phyloP scores from a whole-genome alignment of 1,284 basidiomycete genomes.

The Boletus semigastroideus region DNA sequence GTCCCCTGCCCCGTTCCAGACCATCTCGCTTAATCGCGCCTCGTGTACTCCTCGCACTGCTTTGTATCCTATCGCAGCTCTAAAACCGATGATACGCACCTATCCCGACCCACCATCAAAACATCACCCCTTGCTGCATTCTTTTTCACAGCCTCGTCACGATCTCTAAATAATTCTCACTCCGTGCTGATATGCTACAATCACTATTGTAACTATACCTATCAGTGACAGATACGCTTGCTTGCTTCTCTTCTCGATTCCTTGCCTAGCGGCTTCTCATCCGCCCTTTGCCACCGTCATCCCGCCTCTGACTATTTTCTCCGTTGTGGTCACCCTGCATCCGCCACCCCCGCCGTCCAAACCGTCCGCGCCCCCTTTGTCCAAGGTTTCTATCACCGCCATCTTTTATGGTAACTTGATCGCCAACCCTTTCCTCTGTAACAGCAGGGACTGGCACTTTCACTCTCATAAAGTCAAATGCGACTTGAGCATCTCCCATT shows the following conservation, averaged over 20 bases:
- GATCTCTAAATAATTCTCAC: background rate
- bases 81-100: conserved; percentile 10
- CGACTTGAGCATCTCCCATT: conserved; percentile 47
- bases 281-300: background rate
- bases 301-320: background rate
- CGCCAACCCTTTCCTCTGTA: background rate
- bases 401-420: background rate
- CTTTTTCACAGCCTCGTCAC: conserved; percentile 11
- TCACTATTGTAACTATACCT: background rate
- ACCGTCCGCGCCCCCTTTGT: background rate
- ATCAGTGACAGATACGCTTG: background rate
- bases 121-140: background rate
- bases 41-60: conserved; percentile 2
- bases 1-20: background rate
- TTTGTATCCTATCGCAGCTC: conserved; percentile 11
- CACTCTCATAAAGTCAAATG: conserved; percentile 69
- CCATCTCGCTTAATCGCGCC: background rate
- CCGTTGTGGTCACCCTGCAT: background rate
- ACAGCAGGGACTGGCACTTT: conserved; percentile 40
- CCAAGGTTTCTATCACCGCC: background rate
- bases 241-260: background rate
- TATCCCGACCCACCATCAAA: conserved; percentile 16
- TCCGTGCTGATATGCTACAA: background rate
- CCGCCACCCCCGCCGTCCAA: background rate
- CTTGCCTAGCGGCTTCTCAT: background rate